Evolutionary conservation across 768 basidiomycete genomes (phyloP), one percentile per base, ranked within the genome.

Genomic region (Stropharia rugosoannulata): DNA sequence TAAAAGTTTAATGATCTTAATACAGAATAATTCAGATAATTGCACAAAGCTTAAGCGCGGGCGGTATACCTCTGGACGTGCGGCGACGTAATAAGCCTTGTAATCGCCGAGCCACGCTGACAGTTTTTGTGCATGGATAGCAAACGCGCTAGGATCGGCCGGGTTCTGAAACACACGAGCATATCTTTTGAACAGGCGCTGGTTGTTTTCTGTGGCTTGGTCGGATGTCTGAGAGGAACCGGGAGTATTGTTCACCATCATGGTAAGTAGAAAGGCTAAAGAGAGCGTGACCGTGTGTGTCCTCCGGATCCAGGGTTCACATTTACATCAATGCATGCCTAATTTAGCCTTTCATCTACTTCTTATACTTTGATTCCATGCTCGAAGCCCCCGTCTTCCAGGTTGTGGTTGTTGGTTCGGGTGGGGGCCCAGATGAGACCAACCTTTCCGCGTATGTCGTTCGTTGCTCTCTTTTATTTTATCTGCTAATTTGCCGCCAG

Each of bases 401-500:
- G 68, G 64, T 93, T 61, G 73, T 93, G 56, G 87, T 89, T 61
- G 84, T 93, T 37, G 95, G 76, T 46, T 83, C 85, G 62, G 93
- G 94, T 54, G 95, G 95, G 43, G 95, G 95, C 47, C 93, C 93
- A 7, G 81, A 87, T 62, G 95, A 98, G 71, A 88, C 86, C 19
- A 91, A 98, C 73, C 72, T 97, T 59, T 92, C 90, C 25, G 88
- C 84, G 94, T 93, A 68, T 61, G 87, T 80, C 43, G 11, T 51
- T 45, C 51, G 37, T 10, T 57, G 56, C 60, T 62, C 18, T 46
- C 58, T 61, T 56, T 51, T 46, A 56, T 58, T 47, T 59, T 38
- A 41, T 60, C 58, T 53, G 12, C 25, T 32, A 4, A 15, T 50
- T 22, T 41, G 13, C 18, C 13, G 10, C 9, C 64, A 95, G 94